phyloP scores from a whole-genome alignment of 1,139 yeast species.

The Kodamaea sp. region DNA sequence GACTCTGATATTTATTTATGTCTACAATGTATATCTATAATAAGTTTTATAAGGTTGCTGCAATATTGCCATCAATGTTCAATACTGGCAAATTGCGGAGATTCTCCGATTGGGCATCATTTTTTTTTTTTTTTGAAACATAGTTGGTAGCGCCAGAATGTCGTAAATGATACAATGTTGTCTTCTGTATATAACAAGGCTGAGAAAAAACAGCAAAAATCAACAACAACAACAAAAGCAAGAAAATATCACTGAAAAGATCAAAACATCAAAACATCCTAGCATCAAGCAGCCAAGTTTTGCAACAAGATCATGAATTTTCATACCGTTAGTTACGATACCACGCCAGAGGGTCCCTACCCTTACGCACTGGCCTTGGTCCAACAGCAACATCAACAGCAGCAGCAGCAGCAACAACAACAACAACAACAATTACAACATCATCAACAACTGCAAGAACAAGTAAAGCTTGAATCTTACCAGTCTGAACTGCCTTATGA shows the following conservation, averaged over 20 bases:
- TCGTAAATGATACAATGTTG: not conserved
- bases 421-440: constrained; percentile 4
- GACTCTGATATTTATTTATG: not conserved
- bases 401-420: constrained; percentile 2
- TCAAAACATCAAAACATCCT: constrained; percentile 12
- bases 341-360: constrained; percentile 6
- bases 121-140: not conserved
- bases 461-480: constrained; percentile 1
- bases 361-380: constrained; percentile 3
- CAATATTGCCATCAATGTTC: too few relatives aligned
- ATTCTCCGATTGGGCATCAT: not conserved
- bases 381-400: constrained; percentile 6
- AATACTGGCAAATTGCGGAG: too few relatives aligned
- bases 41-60: too few relatives aligned
- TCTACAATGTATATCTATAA: not conserved
- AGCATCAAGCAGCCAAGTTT: constrained; percentile 4
- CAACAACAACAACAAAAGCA: too few relatives aligned
- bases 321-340: constrained; percentile 10
- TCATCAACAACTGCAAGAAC: constrained; percentile 1
- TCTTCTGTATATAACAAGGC: too few relatives aligned
- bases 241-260: not conserved
- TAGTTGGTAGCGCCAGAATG: constrained; percentile 1
- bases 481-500: constrained; percentile 2
- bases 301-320: constrained; percentile 10
- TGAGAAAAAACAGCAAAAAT: too few relatives aligned